phyloP scores from a whole-genome alignment of 2,329 filamentous ascomycete species.

The Zymoseptoria brevis region DNA sequence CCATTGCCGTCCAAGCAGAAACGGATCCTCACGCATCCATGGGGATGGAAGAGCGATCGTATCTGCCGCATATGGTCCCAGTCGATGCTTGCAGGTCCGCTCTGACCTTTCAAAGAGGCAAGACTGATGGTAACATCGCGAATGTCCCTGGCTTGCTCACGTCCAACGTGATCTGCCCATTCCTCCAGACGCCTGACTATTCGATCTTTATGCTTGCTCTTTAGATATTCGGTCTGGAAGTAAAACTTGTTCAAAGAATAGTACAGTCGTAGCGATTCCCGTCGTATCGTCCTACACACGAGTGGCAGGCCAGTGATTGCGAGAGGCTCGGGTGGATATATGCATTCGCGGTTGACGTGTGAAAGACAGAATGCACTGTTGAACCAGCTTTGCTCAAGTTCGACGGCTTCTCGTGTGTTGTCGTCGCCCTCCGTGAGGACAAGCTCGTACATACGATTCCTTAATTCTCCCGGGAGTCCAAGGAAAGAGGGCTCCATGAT shows the following conservation, averaged over 20 bases:
- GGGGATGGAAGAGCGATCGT: conserved; percentile 11
- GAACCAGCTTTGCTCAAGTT: conserved; percentile 10
- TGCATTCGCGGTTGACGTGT: conserved; percentile 1
- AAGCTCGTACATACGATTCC: conserved; percentile 14
- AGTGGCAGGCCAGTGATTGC: conserved; percentile 9
- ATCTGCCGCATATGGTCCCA: conserved; percentile 13
- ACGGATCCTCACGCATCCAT: conserved; percentile 9
- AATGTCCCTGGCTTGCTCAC: conserved; percentile 11
- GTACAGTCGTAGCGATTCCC: conserved; percentile 13
- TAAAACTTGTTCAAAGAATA: conserved; percentile 15
- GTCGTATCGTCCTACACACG: conserved; percentile 12
- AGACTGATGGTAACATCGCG: conserved; percentile 15
- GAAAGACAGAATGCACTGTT: conserved; percentile 7
- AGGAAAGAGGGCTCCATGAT: no score
- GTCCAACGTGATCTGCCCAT: conserved; percentile 7
- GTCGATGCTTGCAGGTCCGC: conserved; percentile 7
- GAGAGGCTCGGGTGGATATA: conserved; percentile 2
- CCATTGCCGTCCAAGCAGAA: conserved; percentile 14
- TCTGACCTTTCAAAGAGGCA: conserved; percentile 11
- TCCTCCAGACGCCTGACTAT: conserved; percentile 8
- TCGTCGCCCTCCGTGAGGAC: conserved; percentile 6
- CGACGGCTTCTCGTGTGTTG: conserved; percentile 3
- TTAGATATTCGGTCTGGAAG: conserved; percentile 17
- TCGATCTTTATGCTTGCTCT: conserved; percentile 11
- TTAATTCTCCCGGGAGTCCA: conserved; percentile 5